phyloP scores from a whole-genome alignment of 345 rosid species.

The Eucalyptus pauciflora region DNA sequence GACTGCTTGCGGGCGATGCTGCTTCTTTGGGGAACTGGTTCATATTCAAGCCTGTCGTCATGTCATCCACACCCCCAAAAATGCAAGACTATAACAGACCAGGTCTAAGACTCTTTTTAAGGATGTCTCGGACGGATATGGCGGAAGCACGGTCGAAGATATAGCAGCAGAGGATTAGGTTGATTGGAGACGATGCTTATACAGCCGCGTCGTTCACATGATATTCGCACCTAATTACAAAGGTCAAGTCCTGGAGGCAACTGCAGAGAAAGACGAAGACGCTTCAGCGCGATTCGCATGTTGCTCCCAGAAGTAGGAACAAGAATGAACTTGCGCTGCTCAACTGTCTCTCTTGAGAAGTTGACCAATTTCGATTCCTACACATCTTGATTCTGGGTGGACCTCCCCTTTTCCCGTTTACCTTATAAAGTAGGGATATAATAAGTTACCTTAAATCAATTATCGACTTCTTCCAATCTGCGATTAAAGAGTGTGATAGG shows the following conservation, averaged over 20 bases:
- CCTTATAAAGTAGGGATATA: neutral
- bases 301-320: neutral
- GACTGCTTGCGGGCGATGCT: neutral
- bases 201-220: neutral
- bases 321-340: neutral
- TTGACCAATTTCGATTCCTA: neutral
- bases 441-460: neutral
- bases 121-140: neutral
- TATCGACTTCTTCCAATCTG: neutral
- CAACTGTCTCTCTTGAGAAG: neutral
- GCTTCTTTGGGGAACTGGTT: slow-evolving; percentile 9
- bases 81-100: neutral
- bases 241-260: slow-evolving; percentile 1
- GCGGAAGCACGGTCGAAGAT: neutral
- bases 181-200: neutral
- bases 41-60: slow-evolving; percentile 7
- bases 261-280: slow-evolving; percentile 9
- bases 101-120: neutral
- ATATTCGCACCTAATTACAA: slow-evolving; percentile 9
- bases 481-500: neutral
- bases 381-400: neutral
- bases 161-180: neutral
- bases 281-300: slow-evolving; percentile 35
- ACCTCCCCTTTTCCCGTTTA: neutral
- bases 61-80: neutral